Base-by-base conservation (phyloP, 192 early-diverging fungal species). In the Phycomyces nitens region DNA sequence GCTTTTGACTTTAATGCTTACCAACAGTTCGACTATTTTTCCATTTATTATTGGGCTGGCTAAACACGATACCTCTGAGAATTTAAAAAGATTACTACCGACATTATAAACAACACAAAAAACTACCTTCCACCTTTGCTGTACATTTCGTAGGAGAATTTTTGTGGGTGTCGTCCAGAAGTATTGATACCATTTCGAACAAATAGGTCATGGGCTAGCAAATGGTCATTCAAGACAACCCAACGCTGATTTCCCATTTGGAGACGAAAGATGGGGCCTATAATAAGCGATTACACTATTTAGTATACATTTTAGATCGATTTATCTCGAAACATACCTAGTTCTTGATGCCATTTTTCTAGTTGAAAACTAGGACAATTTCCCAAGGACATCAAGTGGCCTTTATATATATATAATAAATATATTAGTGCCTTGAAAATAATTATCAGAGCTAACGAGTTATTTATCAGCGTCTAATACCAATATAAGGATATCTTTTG, bases 171-270 rank as follows among this genome's bases (percentile, higher is more conserved):
- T 23, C 58, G 20, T 0, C 20, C 22, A 16, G 42, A 49, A 49
- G 42, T 43, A 9, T 22, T 18, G 21, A 23, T 49, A 12, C 58
- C 58, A 60, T 60, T 44, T 5, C 22, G 20, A 47, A 22, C 27
- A n/a, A 60, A 60, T 16, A 60, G 23, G 8, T 60, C 14, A 47
- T 60, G 58, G 4, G 58, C 58, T 24, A 60, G 40, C 8, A 15
- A 23, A 60, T 41, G 42, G 24, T 47, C 58, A 15, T 10, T 16
- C 7, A 60, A 44, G 16, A 27, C 26, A 15, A 60, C 11, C 40
- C 40, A 60, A n/a, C 44, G 22, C 16, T 60, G 58, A 49, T 26
- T 42, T 23, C 58, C 58, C 58, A 60, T 60, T 26, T 49, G 42
- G 24, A 60, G 18, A 26, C 26, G 42, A 7, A 60, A 8, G 15